Conservation (phyloP, 2,329 filamentous ascomycete species). For the Colletotrichum sansevieriae region DNA sequence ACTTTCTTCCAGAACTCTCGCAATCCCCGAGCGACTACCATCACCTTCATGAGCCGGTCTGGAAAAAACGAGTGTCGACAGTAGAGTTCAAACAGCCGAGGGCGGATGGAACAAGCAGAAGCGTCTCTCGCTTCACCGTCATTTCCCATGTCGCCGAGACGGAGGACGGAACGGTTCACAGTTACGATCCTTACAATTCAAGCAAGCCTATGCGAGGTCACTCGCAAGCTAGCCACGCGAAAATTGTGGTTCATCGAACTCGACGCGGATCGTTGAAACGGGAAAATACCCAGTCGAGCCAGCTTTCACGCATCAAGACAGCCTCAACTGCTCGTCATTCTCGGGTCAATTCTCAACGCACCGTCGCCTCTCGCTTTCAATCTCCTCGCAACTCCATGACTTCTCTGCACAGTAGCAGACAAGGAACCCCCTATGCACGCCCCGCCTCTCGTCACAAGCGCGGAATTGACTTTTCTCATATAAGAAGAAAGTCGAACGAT, state of each 20-base stretch:
- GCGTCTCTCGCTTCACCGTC: constrained; percentile 73
- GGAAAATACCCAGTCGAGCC: constrained; percentile 52
- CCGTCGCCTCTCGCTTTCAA: constrained; percentile 47
- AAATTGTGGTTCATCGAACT: constrained; percentile 75
- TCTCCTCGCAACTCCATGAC: constrained; percentile 59
- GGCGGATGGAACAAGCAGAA: constrained; percentile 63
- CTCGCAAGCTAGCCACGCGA: constrained; percentile 71
- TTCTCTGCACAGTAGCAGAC: constrained; percentile 63
- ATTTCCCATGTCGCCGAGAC: constrained; percentile 72
- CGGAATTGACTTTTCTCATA: constrained; percentile 67
- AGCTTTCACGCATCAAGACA: constrained; percentile 51
- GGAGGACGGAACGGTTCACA: constrained; percentile 66
- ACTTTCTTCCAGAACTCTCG: constrained; percentile 84
- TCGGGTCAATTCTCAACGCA: constrained; percentile 51
- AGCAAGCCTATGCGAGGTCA: constrained; percentile 63
- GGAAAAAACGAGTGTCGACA: constrained; percentile 73
- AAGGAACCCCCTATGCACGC: constrained; percentile 58
- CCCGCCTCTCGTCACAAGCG: constrained; percentile 62
- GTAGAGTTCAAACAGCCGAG: constrained; percentile 67
- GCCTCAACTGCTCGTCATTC: constrained; percentile 47
- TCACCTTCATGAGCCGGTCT: constrained; percentile 72
- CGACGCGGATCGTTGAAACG: constrained; percentile 38
- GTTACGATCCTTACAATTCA: constrained; percentile 87
- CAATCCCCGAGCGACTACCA: constrained; percentile 94
- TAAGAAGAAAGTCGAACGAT: constrained; percentile 54